Base-by-base conservation (phyloP, 345 rosid genomes). In the Tarenaya hassleriana region DNA sequence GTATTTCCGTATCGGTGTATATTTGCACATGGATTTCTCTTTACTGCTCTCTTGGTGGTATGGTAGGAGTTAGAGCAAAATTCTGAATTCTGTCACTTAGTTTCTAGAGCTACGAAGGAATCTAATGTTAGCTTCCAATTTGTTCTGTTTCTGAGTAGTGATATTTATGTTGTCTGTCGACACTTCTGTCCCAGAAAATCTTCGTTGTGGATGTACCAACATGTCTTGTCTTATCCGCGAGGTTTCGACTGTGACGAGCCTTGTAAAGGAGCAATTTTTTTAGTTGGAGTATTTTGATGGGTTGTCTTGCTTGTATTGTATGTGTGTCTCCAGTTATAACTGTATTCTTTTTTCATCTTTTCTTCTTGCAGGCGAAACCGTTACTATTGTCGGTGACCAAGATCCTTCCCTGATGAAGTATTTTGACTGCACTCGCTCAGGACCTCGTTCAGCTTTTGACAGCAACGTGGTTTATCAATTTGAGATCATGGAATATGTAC, bases 401-500 rank as follows among this genome's bases (percentile, higher is more conserved):
- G 95, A 88, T 66, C 61, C 90, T 53, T 69, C 84, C 1, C 59
- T 85, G 67, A 65, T 92, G 76, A 92, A 65, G 67, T 81, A 81
- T 74, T 92, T 92, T 50, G 98, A 92, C 61, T 92, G 96, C 71
- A 88, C 88, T 29, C 88, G 94, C 54, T 83, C 95, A 0, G 96
- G 95, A 45, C 94, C 96, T 1, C 98, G 96, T 20, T 81, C 96
- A 0, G 82, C 96, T 56, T 92, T 92, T 62, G 98, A 88, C 57
- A 76, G 76, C 77, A 75, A 83, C 51, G 96, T 92, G 58, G 98
- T 92, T 69, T 85, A 75, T 55, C 95, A 92, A 60, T 92, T 88
- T 61, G 95, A 88, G 84, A 78, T 75, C 47, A 92, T 92, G 96
- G 98, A 92, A 85, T 92, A 83, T 70, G 96, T 92, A 72, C 21